Base-by-base conservation (phyloP, 768 basidiomycete genomes). In the Cystobasidiopsis lactophilus region DNA sequence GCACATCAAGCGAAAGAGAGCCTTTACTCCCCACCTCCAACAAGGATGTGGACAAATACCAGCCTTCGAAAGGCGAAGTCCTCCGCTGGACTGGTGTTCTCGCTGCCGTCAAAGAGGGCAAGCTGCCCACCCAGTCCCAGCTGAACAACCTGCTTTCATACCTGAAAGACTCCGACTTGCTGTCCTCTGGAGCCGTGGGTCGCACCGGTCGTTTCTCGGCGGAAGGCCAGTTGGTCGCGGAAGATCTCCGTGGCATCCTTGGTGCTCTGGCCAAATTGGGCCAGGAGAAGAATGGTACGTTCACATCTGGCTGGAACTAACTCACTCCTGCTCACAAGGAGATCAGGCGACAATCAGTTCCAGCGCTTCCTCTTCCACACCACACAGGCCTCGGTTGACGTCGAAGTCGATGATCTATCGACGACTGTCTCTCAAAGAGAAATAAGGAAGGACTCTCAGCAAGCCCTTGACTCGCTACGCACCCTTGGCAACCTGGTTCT, bases 271-370 rank as follows among this genome's bases (percentile, higher is more conserved):
- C 62, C 47, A 51, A 53, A 0, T 65, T 67, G 61, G 66, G 66
- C 43, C 58, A 65, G 30, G 62, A 58, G 29, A 68, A 68, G 63
- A 68, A 68, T 59, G 35, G n/a, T 16, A n/a, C n/a, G n/a, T n/a
- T n/a, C n/a, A n/a, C n/a, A n/a, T n/a, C n/a, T n/a, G n/a, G n/a
- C n/a, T n/a, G n/a, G n/a, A n/a, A n/a, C n/a, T n/a, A n/a, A n/a
- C n/a, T n/a, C n/a, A n/a, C n/a, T n/a, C n/a, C n/a, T n/a, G n/a
- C n/a, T n/a, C n/a, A n/a, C n/a, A n/a, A n/a, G n/a, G n/a, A n/a
- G n/a, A n/a, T n/a, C n/a, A n/a, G 33, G 33, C 21, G 48, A 35
- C 13, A 27, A 50, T 19, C 65, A 45, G 62, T 65, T 50, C 35
- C 66, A 66, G 40, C 66, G 65, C 60, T 61, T 67, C 55, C 61